phyloP scores from a whole-genome alignment of 2,329 filamentous ascomycete genomes.

The Madurella fahalii region DNA sequence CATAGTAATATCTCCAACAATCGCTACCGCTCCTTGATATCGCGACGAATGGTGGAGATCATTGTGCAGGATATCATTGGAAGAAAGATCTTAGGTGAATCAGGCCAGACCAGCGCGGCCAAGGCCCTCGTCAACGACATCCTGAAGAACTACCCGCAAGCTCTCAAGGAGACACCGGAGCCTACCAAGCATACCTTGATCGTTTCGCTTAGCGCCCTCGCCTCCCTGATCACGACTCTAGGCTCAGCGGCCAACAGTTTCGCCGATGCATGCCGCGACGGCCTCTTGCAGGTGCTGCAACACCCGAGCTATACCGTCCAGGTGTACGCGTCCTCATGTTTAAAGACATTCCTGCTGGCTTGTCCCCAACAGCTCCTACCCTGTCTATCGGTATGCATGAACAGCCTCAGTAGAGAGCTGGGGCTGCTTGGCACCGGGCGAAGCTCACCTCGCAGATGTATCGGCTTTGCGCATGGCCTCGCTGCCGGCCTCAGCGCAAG shows the following conservation, averaged over 20 bases:
- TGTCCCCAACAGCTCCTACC: constrained; percentile 89
- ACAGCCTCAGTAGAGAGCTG: constrained; percentile 84
- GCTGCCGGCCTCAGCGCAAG: constrained; percentile 89
- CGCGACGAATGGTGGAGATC: constrained; percentile 77
- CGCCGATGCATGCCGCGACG: constrained; percentile 80
- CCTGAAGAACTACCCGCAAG: constrained; percentile 91
- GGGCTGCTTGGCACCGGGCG: constrained; percentile 69
- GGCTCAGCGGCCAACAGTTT: constrained; percentile 77
- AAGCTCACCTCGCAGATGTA: constrained; percentile 75
- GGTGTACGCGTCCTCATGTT: constrained; percentile 78
- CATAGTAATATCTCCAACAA: constrained; percentile 73
- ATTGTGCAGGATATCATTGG: constrained; percentile 82
- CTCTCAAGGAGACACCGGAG: constrained; percentile 79
- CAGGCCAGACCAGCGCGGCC: constrained; percentile 78
- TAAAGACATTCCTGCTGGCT: constrained; percentile 82
- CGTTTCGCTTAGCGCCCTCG: constrained; percentile 71
- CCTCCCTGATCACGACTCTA: constrained; percentile 71
- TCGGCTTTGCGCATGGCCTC: constrained; percentile 87
- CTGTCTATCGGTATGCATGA: constrained; percentile 93
- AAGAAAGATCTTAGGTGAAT: constrained; percentile 77
- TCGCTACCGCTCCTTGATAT: constrained; percentile 80
- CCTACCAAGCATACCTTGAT: constrained; percentile 84
- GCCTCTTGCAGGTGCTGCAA: constrained; percentile 81
- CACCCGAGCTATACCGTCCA: constrained; percentile 97
- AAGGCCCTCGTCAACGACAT: constrained; percentile 80